Conservation (phyloP, 352 stramenopile species). For the Phytophthora sp. region DNA sequence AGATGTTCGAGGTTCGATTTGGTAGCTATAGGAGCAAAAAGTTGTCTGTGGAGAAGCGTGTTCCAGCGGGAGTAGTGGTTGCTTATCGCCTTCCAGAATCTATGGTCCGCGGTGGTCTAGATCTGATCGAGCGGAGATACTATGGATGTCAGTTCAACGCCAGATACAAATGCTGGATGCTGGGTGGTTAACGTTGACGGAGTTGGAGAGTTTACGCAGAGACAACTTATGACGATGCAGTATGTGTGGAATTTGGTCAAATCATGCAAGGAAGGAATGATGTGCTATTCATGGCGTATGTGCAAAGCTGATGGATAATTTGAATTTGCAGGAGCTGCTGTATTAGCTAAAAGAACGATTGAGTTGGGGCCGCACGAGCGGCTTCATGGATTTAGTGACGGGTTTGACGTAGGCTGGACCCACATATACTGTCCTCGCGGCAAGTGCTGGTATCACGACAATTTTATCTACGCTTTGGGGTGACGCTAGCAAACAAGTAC, state of each 20-base stretch:
- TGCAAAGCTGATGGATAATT: background rate
- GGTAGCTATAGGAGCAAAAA: too few species aligned
- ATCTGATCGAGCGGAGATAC: background rate
- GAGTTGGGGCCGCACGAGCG: background rate
- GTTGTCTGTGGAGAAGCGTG: too few species aligned
- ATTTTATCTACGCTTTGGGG: constrained; percentile 6
- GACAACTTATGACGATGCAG: constrained; percentile 10
- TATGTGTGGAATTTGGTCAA: background rate
- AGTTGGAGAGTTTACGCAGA: background rate
- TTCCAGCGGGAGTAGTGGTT: too few species aligned
- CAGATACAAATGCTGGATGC: background rate
- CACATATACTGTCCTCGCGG: background rate
- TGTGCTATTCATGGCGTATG: constrained; percentile 9
- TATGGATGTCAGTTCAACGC: background rate
- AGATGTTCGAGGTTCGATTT: too few species aligned
- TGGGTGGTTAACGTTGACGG: background rate
- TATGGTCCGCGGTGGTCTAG: background rate
- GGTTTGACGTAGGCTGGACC: background rate
- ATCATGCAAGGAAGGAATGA: background rate
- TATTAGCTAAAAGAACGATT: background rate
- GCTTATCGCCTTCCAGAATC: too few species aligned
- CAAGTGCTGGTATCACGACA: constrained; percentile 1
- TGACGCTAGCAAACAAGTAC: background rate
- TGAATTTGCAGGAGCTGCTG: background rate
- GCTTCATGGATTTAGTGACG: background rate